A percentile compares a stretch with the other conserved stretches of the same genome.
These are phyloP conservation scores for Hygrophoropsis aurantiaca DNA, from an alignment of 768 basidiomycete genomes.

Conservation along the genomic window DNA sequence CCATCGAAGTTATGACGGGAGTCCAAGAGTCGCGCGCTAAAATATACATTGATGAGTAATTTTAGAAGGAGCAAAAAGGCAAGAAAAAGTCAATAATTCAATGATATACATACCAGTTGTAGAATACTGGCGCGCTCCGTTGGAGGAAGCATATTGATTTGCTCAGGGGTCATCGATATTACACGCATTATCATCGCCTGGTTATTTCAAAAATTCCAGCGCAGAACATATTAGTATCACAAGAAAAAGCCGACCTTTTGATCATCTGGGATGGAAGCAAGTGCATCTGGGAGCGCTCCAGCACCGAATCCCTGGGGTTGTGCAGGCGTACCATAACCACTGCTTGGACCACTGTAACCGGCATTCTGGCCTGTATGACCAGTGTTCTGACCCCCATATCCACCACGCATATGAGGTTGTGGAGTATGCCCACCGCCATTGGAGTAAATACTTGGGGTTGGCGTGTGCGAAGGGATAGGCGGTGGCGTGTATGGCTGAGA, in stretches of 20 bases:
- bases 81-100: too few relatives aligned
- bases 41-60: too few relatives aligned
- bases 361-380: conserved; percentile 1
- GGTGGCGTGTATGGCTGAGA: conserved; percentile 11
- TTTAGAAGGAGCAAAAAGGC: neutral
- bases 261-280: conserved; percentile 64
- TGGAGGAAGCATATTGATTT: conserved; percentile 74
- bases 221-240: conserved; percentile 16
- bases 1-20: conserved; percentile 29
- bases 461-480: conserved; percentile 10
- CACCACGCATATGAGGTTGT: conserved; percentile 16
- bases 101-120: conserved; percentile 64
- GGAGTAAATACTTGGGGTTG: conserved; percentile 8
- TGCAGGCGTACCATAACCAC: conserved; percentile 19
- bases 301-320: conserved; percentile 9
- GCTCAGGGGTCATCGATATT: conserved; percentile 79
- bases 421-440: conserved; percentile 28
- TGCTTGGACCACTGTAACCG: conserved; percentile 15
- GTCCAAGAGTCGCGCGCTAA: conserved; percentile 31
- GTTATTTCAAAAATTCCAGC: conserved; percentile 1
- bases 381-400: conserved; percentile 8
- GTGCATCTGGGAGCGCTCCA: conserved; percentile 43
- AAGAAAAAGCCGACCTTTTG: conserved; percentile 50
- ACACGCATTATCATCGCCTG: conserved; percentile 79
- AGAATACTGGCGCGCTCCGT: conserved; percentile 75